Evolutionary conservation across 1,284 basidiomycete genomes (phyloP), one percentile per base, ranked within the genome.

Genomic region (Apiotrichum sp.): DNA sequence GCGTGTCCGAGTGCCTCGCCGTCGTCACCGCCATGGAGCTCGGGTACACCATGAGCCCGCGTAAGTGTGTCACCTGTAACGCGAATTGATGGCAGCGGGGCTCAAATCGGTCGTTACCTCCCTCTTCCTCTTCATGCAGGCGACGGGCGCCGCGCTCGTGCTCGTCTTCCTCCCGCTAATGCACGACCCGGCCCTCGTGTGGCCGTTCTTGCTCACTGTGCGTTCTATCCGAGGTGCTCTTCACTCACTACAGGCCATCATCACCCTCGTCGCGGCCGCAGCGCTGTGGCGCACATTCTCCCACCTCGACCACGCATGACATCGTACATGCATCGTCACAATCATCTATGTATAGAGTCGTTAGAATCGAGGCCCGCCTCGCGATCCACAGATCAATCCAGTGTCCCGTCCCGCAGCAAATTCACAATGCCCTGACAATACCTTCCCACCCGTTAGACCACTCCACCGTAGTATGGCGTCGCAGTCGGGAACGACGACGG

Each of bases 1-100:
- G 66, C 9, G 45, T 65, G 22, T 62, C 60, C 45, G 66, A 68
- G 52, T 42, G 57, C 1, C 39, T 68, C 9, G 66, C 63, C 31
- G 56, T 62, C n/a, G 66, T 68, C 9, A 55, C 56, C 47, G 66
- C 63, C 22, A 55, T 68, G 50, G 65, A 68, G 40, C 55, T 68
- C 16, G 65, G 58, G 6, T 68, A 65, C 43, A 62, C 64, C 47
- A 62, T 67, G 61, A 61, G 63, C 1, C 66, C 66, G 14, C 62
- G 64, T 67, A 42, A 35, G 63, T 56, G n/a, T 3, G 11, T n/a
- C 14, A 5, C 44, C 48, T 22, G 22, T 22, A 22, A 22, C 22
- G 22, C 22, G 22, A 22, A 32, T 51, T 52, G 16, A 11, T 31
- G 33, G 6, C 43, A 65, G 63, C 62, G 3, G 61, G 60, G 4